Conservation (phyloP, 2,329 filamentous ascomycete species). For the Aspergillus sp. region DNA sequence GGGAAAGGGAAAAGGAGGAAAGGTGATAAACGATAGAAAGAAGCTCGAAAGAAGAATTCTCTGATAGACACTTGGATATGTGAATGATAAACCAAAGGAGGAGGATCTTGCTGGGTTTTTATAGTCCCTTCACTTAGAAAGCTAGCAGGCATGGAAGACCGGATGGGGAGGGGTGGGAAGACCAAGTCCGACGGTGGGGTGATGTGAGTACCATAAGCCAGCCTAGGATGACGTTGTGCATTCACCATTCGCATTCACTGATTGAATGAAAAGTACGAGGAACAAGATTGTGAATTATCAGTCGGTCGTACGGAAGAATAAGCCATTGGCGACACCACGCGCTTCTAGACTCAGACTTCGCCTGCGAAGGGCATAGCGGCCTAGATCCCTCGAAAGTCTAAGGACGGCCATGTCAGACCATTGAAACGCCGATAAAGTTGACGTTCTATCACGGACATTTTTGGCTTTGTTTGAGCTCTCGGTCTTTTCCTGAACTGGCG, state of each 20-base stretch:
- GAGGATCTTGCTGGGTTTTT: conserved; percentile 6
- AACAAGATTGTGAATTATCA: neutral
- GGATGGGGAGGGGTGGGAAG: neutral
- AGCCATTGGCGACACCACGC: neutral
- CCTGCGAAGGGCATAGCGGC: neutral
- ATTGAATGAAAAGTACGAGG: neutral
- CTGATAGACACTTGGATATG: neutral
- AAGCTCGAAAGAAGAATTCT: neutral
- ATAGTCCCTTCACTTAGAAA: conserved; percentile 1
- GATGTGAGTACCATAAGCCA: neutral
- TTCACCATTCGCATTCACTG: neutral
- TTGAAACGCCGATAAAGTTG: neutral
- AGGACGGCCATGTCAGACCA: neutral
- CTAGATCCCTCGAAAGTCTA: neutral
- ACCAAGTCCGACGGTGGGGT: neutral
- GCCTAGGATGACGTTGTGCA: neutral
- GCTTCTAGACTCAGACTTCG: neutral
- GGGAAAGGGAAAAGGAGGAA: neutral
- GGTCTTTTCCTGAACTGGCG: neutral
- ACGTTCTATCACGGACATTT: neutral
- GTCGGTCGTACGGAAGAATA: neutral
- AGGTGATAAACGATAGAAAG: neutral
- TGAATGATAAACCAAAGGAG: neutral
- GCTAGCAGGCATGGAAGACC: neutral
- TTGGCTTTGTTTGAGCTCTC: neutral